Base-by-base conservation (phyloP, 768 basidiomycete species). In the Mycena vitilis region DNA sequence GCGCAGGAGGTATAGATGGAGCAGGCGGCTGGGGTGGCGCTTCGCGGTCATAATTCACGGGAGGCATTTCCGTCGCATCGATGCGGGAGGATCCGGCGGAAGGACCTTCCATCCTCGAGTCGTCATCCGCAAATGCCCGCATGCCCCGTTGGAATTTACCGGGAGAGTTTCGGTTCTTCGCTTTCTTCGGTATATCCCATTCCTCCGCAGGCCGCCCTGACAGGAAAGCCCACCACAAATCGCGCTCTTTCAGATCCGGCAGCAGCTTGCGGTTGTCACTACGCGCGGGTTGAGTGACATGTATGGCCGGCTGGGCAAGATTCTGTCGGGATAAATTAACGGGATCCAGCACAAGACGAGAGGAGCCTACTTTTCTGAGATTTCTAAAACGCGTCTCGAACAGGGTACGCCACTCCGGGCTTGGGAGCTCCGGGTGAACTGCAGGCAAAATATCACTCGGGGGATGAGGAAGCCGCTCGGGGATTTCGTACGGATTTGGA, bases 161-260 rank as follows among this genome's bases (percentile, higher is more conserved):
- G n/a, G 45, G 58, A 30, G 23, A 42, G 12, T 36, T 45, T 38
- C 65, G 74, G 36, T 76, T 63, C 70, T 80, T 85, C 30, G 78
- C 66, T 66, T 77, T 81, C 75, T 86, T 88, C 13, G 85, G 82
- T 23, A 86, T 83, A 74, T 85, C 85, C 93, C 93, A 94, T 48
- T 86, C 88, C 38, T 84, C 82, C 74, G 88, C 86, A n/a, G 91
- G 89, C 70, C 82, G 82, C 40, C 93, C 94, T 52, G 87, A 81
- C 7, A 95, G 78, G 71, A 89, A 95, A 18, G 85, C 84, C 94
- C 94, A 95, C 94, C 94, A 95, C 20, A 82, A 78, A 69, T 93
- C 91, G 63, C 94, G 84, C 66, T 92, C 88, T 74, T 86, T 89
- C 75, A 85, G 90, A 57, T 91, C 89, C 30, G 93, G 93, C 68